Conservation (phyloP, 2,329 filamentous ascomycete species). For the Aspergillus sp. region DNA sequence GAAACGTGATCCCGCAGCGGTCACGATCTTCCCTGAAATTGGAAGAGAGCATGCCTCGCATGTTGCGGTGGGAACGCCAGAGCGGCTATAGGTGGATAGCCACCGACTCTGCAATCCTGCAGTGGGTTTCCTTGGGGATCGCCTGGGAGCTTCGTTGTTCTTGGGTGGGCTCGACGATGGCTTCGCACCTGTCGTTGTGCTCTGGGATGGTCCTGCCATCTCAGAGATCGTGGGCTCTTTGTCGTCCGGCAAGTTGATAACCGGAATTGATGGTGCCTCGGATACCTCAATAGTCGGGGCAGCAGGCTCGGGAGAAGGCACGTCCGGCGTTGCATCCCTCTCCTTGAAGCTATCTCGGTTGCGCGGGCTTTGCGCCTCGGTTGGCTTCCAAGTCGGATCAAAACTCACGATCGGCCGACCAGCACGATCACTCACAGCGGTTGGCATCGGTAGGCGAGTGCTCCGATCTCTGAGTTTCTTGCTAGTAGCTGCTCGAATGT, state of each 20-base stretch:
- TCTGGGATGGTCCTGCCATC: conserved; percentile 25
- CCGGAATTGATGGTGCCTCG: conserved; percentile 42
- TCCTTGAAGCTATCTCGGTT: conserved; percentile 16
- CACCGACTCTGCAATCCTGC: conserved; percentile 41
- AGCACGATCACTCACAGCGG: conserved; percentile 84
- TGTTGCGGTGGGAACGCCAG: conserved; percentile 62
- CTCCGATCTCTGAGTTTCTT: conserved; percentile 87
- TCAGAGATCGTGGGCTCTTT: conserved; percentile 43
- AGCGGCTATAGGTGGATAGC: conserved; percentile 48
- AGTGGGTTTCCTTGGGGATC: conserved; percentile 36
- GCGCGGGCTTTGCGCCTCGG: conserved; percentile 43
- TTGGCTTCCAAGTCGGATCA: conserved; percentile 74
- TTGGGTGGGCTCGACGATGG: conserved; percentile 22
- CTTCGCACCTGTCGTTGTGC: conserved; percentile 14
- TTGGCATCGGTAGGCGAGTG: conserved; percentile 81
- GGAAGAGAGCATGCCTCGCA: conserved; percentile 82
- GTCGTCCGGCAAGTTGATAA: conserved; percentile 55
- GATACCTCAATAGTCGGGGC: conserved; percentile 37
- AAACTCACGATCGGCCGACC: conserved; percentile 98
- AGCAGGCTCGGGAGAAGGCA: conserved; percentile 52
- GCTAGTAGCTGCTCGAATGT: conserved; percentile 87
- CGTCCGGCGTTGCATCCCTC: conserved; percentile 27
- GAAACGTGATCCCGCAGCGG: conserved; percentile 78
- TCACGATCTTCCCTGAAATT: conserved; percentile 88
- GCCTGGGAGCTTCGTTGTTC: conserved; percentile 23